Percentiles rank a stretch among this genome's conserved stretches.
Evolutionary conservation across 108 stramenopile species (phyloP).

Genomic region (Skeletonema marinoi): DNA sequence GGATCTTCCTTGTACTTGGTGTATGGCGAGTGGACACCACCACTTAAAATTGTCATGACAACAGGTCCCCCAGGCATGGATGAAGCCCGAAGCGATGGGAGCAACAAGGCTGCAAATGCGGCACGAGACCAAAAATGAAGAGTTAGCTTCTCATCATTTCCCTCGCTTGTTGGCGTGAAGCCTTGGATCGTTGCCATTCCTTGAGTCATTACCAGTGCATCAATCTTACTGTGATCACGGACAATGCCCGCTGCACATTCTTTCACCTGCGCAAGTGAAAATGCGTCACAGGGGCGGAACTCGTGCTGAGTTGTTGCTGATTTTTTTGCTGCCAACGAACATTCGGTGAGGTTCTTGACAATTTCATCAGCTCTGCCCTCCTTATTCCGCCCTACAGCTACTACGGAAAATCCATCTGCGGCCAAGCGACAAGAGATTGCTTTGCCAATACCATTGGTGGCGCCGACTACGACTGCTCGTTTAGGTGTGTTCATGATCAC

Average conservation of each 20-base stretch:
- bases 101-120: conserved; percentile 31
- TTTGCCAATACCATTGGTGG: conserved; percentile 62
- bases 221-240: conserved; percentile 31
- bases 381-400: conserved; percentile 47
- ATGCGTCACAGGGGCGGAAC: conserved; percentile 51
- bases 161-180: conserved; percentile 60
- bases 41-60: conserved; percentile 53
- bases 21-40: conserved; percentile 62
- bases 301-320: conserved; percentile 13
- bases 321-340: not conserved
- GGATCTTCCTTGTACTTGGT: conserved; percentile 44
- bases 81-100: conserved; percentile 33
- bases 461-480: conserved; percentile 54
- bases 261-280: conserved; percentile 48
- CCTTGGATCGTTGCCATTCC: conserved; percentile 68
- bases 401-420: conserved; percentile 33
- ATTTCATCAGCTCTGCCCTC: conserved; percentile 26
- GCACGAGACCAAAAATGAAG: conserved; percentile 48
- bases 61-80: conserved; percentile 37
- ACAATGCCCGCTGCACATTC: conserved; percentile 32
- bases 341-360: conserved; percentile 18
- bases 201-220: conserved; percentile 69
- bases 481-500: not conserved
- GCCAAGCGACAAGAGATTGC: conserved; percentile 49
- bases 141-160: conserved; percentile 64